Conservation (phyloP, 768 basidiomycete species). For the Kwoniella botswanensis region DNA sequence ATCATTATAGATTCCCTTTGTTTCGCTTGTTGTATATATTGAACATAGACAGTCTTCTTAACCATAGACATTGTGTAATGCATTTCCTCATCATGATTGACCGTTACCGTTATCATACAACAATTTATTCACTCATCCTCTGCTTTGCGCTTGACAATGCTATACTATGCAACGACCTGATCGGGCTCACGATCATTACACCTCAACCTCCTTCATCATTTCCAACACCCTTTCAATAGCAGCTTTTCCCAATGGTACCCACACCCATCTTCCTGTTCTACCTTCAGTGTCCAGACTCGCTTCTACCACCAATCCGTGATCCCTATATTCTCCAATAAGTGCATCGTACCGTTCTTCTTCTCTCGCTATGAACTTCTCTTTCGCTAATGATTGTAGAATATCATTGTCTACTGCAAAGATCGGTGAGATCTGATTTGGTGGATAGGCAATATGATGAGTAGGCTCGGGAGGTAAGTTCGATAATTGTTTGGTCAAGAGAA, state of each 20-base stretch:
- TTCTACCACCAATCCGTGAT: constrained; percentile 80
- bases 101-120: background rate
- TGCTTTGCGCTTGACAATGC: too few species aligned
- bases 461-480: constrained; percentile 62
- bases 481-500: constrained; percentile 74
- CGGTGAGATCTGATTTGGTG: constrained; percentile 66
- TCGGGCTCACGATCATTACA: constrained; percentile 2
- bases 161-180: background rate
- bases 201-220: constrained; percentile 47
- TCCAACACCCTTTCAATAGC: constrained; percentile 62
- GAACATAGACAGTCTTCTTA: background rate
- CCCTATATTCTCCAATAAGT: constrained; percentile 84
- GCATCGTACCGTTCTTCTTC: constrained; percentile 82
- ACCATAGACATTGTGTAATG: background rate
- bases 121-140: background rate
- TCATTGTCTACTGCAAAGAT: constrained; percentile 65
- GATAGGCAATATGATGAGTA: constrained; percentile 52
- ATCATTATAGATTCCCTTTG: background rate
- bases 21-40: background rate
- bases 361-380: constrained; percentile 84
- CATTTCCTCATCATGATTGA: background rate
- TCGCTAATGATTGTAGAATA: constrained; percentile 62
- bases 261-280: constrained; percentile 68
- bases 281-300: constrained; percentile 58
- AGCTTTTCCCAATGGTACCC: constrained; percentile 86